These are phyloP conservation scores for Chrysanthemum seticuspe DNA, from an alignment of 129 eudicot species.

Conservation along the genomic window DNA sequence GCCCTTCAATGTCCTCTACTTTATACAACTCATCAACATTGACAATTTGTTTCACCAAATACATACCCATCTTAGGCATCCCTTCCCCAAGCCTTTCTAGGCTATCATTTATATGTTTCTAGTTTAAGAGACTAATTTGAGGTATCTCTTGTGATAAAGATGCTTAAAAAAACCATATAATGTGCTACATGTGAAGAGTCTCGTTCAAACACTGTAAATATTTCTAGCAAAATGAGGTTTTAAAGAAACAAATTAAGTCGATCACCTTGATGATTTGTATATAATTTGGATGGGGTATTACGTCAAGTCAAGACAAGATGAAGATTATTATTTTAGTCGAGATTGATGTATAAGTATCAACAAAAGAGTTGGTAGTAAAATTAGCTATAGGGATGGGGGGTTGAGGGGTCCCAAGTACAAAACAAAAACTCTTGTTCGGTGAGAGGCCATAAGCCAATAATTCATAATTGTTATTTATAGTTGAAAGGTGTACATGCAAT, in stretches of 20 bases:
- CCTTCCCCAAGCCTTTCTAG: conserved; percentile 33
- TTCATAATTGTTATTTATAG: conserved; percentile 47
- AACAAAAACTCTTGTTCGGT: conserved; percentile 41
- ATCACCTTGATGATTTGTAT: too few relatives aligned
- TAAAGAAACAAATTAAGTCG: conserved; percentile 4
- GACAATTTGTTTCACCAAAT: conserved; percentile 44
- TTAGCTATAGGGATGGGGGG: conserved; percentile 30
- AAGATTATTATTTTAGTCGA: conserved; percentile 18
- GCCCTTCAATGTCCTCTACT: conserved; percentile 29
- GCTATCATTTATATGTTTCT: conserved; percentile 37
- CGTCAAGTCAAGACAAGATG: conserved; percentile 18
- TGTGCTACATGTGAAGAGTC: conserved; percentile 24
- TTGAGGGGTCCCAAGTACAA: conserved; percentile 39
- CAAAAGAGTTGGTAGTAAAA: conserved; percentile 34
- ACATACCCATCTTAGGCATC: conserved; percentile 34
- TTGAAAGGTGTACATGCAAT: conserved; percentile 61
- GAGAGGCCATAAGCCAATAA: conserved; percentile 51
- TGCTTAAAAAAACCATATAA: conserved; percentile 5
- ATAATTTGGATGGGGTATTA: conserved; percentile 22
- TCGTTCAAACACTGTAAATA: conserved; percentile 15
- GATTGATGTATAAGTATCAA: conserved; percentile 28
- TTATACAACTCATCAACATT: conserved; percentile 50
- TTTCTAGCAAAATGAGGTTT: too few relatives aligned
- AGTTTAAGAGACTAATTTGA: conserved; percentile 5
- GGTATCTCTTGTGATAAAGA: conserved; percentile 15